Evolutionary conservation across 2,329 filamentous ascomycete species (phyloP).

Genomic region (Elsinoe fawcettii): DNA sequence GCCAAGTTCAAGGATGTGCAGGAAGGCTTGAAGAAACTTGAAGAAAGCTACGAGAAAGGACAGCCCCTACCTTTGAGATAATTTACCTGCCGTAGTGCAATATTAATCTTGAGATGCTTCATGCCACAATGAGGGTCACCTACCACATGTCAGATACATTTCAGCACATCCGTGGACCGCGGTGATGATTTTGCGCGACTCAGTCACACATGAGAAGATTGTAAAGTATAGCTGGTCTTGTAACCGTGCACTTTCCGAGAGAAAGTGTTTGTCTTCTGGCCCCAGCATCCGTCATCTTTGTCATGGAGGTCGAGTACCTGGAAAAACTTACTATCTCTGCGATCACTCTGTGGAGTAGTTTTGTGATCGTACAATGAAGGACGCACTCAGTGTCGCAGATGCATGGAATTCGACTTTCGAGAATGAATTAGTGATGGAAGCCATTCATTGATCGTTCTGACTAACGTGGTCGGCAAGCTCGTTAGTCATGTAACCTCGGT

Average conservation of each 20-base stretch:
- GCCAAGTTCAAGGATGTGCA: conserved; percentile 44
- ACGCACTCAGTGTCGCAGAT: too few species aligned
- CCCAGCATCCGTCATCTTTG: conserved; percentile 20
- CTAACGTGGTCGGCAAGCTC: too few species aligned
- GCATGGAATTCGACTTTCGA: too few species aligned
- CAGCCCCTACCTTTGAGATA: conserved; percentile 10
- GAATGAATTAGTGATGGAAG: too few species aligned
- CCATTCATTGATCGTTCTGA: too few species aligned
- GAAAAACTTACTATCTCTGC: too few species aligned
- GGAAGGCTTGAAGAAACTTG: conserved; percentile 38
- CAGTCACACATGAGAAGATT: conserved; percentile 19
- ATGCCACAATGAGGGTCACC: background rate
- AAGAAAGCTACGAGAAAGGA: conserved; percentile 27
- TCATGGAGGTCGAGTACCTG: too few species aligned
- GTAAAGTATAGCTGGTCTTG: conserved; percentile 14
- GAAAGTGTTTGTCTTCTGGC: conserved; percentile 19
- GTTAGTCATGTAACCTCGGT: too few species aligned
- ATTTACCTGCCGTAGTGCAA: background rate
- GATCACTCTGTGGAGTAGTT: too few species aligned
- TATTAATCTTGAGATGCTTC: background rate
- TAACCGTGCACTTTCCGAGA: conserved; percentile 17
- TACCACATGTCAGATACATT: too few species aligned
- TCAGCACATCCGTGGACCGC: too few species aligned
- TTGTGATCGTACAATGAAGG: too few species aligned
- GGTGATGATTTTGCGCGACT: background rate